Conservation (phyloP, 768 basidiomycete genomes). For the Butyriboletus loyo region DNA sequence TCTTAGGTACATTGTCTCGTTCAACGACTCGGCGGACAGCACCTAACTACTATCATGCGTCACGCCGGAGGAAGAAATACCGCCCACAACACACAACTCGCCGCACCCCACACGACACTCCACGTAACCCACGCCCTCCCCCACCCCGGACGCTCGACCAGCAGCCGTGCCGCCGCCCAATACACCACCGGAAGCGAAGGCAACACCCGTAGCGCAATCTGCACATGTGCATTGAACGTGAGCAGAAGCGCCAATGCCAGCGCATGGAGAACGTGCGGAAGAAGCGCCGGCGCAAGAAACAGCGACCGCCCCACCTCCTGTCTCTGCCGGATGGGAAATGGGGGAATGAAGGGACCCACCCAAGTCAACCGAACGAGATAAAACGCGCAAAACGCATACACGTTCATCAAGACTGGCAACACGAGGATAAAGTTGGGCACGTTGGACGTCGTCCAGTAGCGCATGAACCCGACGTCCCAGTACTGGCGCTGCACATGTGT, state of each 20-base stretch:
- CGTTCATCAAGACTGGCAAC: constrained; percentile 59
- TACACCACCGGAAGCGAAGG: constrained; percentile 76
- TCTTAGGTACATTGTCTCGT: not conserved
- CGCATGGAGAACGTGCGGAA: constrained; percentile 77
- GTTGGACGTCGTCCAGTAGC: constrained; percentile 82
- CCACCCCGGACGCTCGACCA: constrained; percentile 45
- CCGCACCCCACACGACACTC: constrained; percentile 72
- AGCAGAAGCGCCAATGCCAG: constrained; percentile 58
- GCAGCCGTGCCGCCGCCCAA: constrained; percentile 79
- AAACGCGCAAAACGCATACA: constrained; percentile 34
- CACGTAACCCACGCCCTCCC: constrained; percentile 72
- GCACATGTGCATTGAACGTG: constrained; percentile 79
- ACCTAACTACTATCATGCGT: not conserved
- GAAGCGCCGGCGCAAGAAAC: constrained; percentile 42
- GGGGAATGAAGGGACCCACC: constrained; percentile 3
- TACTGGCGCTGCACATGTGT: constrained; percentile 77
- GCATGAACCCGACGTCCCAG: constrained; percentile 84
- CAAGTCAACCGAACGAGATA: constrained; percentile 18
- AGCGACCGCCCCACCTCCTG: constrained; percentile 15
- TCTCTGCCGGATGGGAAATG: not conserved
- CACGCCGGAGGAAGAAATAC: constrained; percentile 91
- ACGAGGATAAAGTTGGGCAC: constrained; percentile 87
- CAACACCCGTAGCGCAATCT: constrained; percentile 78
- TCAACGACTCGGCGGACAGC: not conserved
- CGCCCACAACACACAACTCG: constrained; percentile 74